A percentile compares a stretch with the other conserved stretches of the same genome.
These are phyloP conservation scores for Gentiana dahurica DNA, from an alignment of 257 asterid genomes.

Conservation along the genomic window DNA sequence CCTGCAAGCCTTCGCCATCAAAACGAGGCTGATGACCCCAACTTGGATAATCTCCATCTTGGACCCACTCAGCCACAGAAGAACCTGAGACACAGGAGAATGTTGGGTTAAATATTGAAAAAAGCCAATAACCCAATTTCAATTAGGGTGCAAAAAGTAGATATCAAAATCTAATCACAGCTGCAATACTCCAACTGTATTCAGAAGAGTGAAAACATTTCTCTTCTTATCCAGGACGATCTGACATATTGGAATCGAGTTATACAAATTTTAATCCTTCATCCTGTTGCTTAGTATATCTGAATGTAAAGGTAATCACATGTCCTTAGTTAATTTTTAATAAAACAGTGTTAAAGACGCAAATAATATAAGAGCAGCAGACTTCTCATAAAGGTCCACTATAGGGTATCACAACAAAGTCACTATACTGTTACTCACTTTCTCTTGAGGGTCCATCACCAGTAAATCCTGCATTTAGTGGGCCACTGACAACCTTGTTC, in stretches of 20 bases:
- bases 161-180: not conserved
- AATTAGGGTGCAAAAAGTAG: not conserved
- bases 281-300: too few relatives aligned
- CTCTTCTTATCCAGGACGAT: too few relatives aligned
- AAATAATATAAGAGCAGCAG: too few relatives aligned
- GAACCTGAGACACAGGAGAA: conserved; percentile 40
- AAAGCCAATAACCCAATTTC: not conserved
- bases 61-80: conserved; percentile 68
- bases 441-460: conserved; percentile 66
- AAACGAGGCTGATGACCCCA: conserved; percentile 52
- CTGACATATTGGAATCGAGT: too few relatives aligned
- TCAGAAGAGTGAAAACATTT: too few relatives aligned
- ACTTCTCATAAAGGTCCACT: too few relatives aligned
- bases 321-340: too few relatives aligned
- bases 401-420: not conserved
- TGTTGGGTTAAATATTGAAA: not conserved
- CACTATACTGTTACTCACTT: conserved; percentile 39
- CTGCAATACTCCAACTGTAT: not conserved
- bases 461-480: conserved; percentile 36
- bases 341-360: too few relatives aligned
- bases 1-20: conserved; percentile 39
- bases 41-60: conserved; percentile 41
- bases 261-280: too few relatives aligned
- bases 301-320: too few relatives aligned
- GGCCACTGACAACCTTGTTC: conserved; percentile 52